Evolutionary conservation across 768 basidiomycete genomes (phyloP).

Genomic region (Pisolithus sp.): DNA sequence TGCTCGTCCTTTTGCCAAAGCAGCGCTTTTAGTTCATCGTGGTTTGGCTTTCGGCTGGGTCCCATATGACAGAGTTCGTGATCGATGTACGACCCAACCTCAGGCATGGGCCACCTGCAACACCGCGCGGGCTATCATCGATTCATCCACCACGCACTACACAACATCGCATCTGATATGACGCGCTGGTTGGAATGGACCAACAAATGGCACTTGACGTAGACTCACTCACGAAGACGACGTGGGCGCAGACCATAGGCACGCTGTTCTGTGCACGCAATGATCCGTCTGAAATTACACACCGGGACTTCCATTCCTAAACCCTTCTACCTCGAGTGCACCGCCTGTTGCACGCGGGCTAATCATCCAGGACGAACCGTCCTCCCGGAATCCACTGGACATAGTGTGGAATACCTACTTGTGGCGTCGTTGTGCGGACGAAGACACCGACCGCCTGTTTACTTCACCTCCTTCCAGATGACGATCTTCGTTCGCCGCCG

Average conservation of each 20-base stretch:
- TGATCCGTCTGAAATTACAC: background rate
- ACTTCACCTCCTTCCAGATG: no score
- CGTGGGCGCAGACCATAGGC: conserved; percentile 1
- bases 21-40: conserved; percentile 13
- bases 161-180: no score
- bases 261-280: background rate
- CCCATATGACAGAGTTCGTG: no score
- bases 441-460: conserved; percentile 86
- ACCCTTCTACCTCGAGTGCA: conserved; percentile 8
- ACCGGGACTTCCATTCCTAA: conserved; percentile 26
- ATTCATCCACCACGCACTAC: no score
- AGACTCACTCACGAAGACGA: no score
- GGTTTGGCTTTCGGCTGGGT: background rate
- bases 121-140: no score
- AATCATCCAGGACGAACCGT: conserved; percentile 89
- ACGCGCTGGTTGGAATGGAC: no score
- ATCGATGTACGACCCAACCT: no score
- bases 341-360: conserved; percentile 40
- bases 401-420: conserved; percentile 56
- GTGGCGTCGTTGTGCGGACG: conserved; percentile 79
- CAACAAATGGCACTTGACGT: no score
- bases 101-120: no score
- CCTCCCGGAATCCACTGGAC: conserved; percentile 54
- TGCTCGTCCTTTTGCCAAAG: conserved; percentile 24
- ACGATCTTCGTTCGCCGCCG: conserved; percentile 38